A percentile compares a stretch with the other conserved stretches of the same genome.
Conservation (phyloP, 441 rosid genomes). For the Populus hybrid region DNA sequence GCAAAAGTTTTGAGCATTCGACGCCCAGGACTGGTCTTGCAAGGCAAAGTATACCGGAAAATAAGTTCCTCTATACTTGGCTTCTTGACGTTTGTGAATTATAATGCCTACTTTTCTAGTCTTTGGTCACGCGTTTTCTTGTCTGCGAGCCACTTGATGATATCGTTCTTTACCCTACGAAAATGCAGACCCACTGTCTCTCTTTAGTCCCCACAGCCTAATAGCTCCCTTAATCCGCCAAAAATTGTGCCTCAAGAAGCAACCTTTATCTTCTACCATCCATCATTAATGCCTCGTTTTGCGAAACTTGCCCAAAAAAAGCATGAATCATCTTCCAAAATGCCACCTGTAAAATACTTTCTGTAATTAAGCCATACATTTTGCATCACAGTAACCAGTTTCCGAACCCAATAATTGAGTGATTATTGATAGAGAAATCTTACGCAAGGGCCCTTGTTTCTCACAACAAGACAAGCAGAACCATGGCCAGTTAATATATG, state of each 20-base stretch:
- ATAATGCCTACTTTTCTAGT: neutral
- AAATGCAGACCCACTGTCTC: neutral
- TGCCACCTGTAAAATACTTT: neutral
- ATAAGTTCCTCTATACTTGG: neutral
- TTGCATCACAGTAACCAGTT: neutral
- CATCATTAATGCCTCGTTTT: neutral
- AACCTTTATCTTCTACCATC: neutral
- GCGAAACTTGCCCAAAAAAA: neutral
- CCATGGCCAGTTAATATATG: neutral
- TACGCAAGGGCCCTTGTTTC: neutral
- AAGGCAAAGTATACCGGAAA: neutral
- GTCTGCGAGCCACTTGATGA: neutral
- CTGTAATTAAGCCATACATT: neutral
- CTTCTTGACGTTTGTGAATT: neutral
- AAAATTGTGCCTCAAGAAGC: neutral
- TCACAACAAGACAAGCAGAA: conserved; percentile 20
- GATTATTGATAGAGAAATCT: neutral
- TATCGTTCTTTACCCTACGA: neutral
- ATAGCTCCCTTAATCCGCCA: neutral
- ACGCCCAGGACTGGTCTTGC: neutral
- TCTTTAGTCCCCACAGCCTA: neutral
- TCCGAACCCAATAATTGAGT: neutral
- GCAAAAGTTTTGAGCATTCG: neutral
- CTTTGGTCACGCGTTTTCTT: neutral
- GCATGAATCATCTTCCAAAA: neutral